Conservation (phyloP, 1,284 basidiomycete genomes). For the Phenoliferia sp. region DNA sequence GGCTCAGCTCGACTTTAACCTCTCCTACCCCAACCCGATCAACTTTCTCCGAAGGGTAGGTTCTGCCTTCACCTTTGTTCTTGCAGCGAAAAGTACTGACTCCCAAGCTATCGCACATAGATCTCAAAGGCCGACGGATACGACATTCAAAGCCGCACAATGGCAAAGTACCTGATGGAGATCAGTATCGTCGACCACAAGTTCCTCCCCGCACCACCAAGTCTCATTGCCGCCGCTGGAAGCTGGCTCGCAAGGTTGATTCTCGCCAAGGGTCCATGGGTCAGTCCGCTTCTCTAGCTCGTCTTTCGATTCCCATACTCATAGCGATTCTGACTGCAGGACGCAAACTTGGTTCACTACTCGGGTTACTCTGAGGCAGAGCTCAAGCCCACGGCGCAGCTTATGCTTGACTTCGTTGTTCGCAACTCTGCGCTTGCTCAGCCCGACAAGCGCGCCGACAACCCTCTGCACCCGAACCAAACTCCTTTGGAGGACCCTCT, state of each 20-base stretch:
- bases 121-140: conserved; percentile 96
- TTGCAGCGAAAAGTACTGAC: background rate
- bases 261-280: conserved; percentile 80
- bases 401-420: conserved; percentile 90
- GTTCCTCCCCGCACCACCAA: conserved; percentile 74
- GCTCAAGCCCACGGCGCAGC: conserved; percentile 77
- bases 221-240: conserved; percentile 77
- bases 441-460: conserved; percentile 16
- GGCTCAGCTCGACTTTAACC: conserved; percentile 84
- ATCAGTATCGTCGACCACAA: conserved; percentile 83
- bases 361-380: conserved; percentile 81
- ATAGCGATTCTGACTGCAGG: conserved; percentile 48
- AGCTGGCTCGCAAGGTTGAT: conserved; percentile 88
- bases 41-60: conserved; percentile 70
- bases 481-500: conserved; percentile 51
- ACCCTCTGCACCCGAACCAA: conserved; percentile 29
- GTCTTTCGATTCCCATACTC: background rate
- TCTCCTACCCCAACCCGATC: conserved; percentile 89
- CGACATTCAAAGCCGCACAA: conserved; percentile 81
- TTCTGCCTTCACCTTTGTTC: background rate
- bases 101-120: background rate
- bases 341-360: conserved; percentile 83
- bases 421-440: conserved; percentile 42
- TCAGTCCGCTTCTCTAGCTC: conserved; percentile 45
- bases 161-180: conserved; percentile 91